These are phyloP conservation scores for Pezicula radicicola DNA, from an alignment of 2,329 filamentous ascomycete species.

Conservation along the genomic window DNA sequence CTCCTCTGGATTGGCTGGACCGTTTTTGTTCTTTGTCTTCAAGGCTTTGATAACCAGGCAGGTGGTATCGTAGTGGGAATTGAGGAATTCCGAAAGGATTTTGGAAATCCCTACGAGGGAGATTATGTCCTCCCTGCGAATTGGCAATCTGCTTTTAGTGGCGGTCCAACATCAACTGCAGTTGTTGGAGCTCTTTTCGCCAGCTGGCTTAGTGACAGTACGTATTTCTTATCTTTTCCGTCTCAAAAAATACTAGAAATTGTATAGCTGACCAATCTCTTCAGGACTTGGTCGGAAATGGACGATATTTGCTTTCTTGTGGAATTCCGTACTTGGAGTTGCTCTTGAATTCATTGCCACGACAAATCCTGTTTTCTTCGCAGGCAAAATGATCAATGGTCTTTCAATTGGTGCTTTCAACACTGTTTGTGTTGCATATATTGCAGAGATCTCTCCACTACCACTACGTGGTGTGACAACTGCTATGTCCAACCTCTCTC, in stretches of 20 bases:
- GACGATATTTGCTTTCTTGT: background rate
- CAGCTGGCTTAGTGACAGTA: too few relatives aligned
- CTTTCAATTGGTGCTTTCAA: constrained; percentile 42
- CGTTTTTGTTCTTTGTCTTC: too few relatives aligned
- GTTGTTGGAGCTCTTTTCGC: too few relatives aligned
- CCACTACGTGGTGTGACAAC: too few relatives aligned
- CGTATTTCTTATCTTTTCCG: too few relatives aligned
- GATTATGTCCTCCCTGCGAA: constrained; percentile 37
- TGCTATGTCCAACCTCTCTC: too few relatives aligned
- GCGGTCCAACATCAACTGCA: constrained; percentile 25
- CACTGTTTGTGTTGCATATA: constrained; percentile 45
- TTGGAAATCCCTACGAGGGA: constrained; percentile 32
- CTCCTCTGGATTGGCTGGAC: too few relatives aligned
- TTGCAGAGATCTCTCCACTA: constrained; percentile 6
- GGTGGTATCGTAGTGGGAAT: constrained; percentile 37
- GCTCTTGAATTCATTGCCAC: constrained; percentile 29
- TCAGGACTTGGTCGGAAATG: constrained; percentile 6
- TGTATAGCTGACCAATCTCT: too few relatives aligned
- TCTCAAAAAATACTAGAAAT: too few relatives aligned
- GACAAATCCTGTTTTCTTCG: constrained; percentile 37
- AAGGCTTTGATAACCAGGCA: constrained; percentile 36
- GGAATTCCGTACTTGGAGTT: constrained; percentile 13
- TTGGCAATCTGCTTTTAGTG: constrained; percentile 41
- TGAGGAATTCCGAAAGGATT: constrained; percentile 39
- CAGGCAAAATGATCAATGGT: constrained; percentile 42